phyloP scores from a whole-genome alignment of 1,284 basidiomycete species.

The Athelia psychrophila region DNA sequence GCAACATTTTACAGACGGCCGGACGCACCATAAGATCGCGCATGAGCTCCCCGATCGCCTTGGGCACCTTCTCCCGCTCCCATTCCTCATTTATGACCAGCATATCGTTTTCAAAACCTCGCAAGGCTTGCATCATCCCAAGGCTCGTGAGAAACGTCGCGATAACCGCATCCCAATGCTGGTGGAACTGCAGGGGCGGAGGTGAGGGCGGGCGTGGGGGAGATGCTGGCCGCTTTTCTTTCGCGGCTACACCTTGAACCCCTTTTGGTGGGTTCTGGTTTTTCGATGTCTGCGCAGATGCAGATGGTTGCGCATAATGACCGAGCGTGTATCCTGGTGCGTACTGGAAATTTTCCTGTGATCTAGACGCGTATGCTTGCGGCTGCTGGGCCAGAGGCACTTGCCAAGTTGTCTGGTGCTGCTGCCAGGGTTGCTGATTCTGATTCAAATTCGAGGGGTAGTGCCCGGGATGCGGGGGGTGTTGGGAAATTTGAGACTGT shows the following conservation, averaged over 20 bases:
- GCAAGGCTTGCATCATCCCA: constrained; percentile 57
- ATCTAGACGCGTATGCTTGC: too few relatives aligned
- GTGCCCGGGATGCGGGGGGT: background rate
- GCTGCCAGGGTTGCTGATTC: too few relatives aligned
- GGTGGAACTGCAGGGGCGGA: constrained; percentile 39
- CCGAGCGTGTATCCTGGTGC: too few relatives aligned
- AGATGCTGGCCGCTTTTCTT: too few relatives aligned
- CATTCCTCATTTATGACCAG: constrained; percentile 64
- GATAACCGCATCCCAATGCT: constrained; percentile 63
- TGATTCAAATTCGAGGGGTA: background rate
- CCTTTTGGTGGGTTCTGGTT: too few relatives aligned
- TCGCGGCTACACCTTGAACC: too few relatives aligned
- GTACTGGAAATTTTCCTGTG: too few relatives aligned
- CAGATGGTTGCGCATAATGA: too few relatives aligned
- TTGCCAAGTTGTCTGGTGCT: too few relatives aligned
- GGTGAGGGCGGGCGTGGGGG: constrained; percentile 26
- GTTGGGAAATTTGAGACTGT: background rate
- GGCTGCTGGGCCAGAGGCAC: too few relatives aligned
- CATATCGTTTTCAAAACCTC: constrained; percentile 69
- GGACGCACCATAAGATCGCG: constrained; percentile 49
- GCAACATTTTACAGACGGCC: background rate
- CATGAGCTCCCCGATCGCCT: constrained; percentile 50
- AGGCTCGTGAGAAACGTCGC: constrained; percentile 51
- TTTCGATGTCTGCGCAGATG: too few relatives aligned
- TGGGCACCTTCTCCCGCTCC: constrained; percentile 54